These are phyloP conservation scores for Tremellales sp. DNA, from an alignment of 1,284 basidiomycete genomes.

Conservation along the genomic window DNA sequence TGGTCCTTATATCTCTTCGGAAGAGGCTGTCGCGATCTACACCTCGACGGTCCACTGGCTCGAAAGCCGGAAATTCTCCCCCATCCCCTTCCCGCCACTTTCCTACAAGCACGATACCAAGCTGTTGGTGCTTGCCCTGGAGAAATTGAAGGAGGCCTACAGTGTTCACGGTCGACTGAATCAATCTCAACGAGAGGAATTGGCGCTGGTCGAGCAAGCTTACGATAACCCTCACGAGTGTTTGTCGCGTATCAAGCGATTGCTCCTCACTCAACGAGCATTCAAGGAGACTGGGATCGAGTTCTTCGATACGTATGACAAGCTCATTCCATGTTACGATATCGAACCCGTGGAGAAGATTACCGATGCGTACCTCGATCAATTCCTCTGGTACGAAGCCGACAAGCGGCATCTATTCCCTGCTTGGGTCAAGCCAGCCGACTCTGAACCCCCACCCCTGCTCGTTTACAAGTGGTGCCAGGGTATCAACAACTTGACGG, in stretches of 20 bases:
- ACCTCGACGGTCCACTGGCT: slow-evolving; percentile 97
- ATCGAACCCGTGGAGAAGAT: slow-evolving; percentile 99
- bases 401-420: slow-evolving; percentile 96
- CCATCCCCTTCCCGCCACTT: slow-evolving; percentile 95
- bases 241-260: slow-evolving; percentile 91
- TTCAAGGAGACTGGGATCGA: slow-evolving; percentile 96
- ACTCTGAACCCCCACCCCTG: slow-evolving; percentile 91
- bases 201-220: slow-evolving; percentile 93
- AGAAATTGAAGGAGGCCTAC: slow-evolving; percentile 96
- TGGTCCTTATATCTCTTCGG: slow-evolving; percentile 92
- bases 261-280: slow-evolving; percentile 88
- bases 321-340: slow-evolving; percentile 95
- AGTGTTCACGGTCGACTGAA: slow-evolving; percentile 95
- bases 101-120: slow-evolving; percentile 99
- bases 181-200: slow-evolving; percentile 92
- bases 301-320: slow-evolving; percentile 84
- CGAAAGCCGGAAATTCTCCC: slow-evolving; percentile 87
- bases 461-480: slow-evolving; percentile 83
- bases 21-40: slow-evolving; percentile 95
- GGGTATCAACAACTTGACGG: slow-evolving; percentile 61
- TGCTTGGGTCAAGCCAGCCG: slow-evolving; percentile 94
- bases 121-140: slow-evolving; percentile 85
- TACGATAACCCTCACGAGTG: slow-evolving; percentile 61
- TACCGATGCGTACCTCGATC: slow-evolving; percentile 91
- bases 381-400: slow-evolving; percentile 69